Evolutionary conservation across 768 basidiomycete species (phyloP), one percentile per base, ranked within the genome.

Genomic region (Udeniomyces megalosporus): DNA sequence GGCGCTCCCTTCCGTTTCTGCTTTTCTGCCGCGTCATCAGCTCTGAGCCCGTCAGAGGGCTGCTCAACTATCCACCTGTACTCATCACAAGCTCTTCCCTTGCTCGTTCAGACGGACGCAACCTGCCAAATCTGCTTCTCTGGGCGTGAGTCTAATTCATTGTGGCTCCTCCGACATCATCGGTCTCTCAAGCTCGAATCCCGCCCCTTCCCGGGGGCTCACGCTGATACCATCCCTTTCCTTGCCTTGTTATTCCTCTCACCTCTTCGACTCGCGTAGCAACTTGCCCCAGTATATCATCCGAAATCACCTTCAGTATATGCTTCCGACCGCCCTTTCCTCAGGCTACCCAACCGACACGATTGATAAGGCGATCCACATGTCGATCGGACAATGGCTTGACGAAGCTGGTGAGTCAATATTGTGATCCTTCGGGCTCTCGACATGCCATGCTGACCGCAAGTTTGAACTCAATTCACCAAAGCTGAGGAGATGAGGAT

Each of bases 391-490:
- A 35, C 31, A 31, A 24, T 63, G 55, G 55, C 47, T 63, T 31
- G 61, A 63, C 55, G 61, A 63, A 29, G 61, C 55, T 15, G 61
- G 53, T 57, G 46, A 44, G 61, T 55, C 17, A 38, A 17, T 17
- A 17, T 42, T 17, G 38, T 42, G 38, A 17, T 42, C 38, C 38
- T 42, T 42, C 38, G 17, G 38, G 10, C 17, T 42, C 38, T 17
- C 10, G 10, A 8, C 10, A 17, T 42, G 38, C 17, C 17, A 17
- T 8, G 17, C 17, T 17, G 38, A 42, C 38, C 17, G 38, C 38
- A 42, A 42, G 8, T 17, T n/a, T n/a, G n/a, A n/a, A 42, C 38
- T 42, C 38, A 8, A 42, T 8, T 42, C 38, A 42, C 38, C 38
- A 8, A n/a, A n/a, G n/a, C n/a, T n/a, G n/a, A n/a, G n/a, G n/a